Base-by-base conservation (phyloP, 768 basidiomycete species). In the Russula abietina region DNA sequence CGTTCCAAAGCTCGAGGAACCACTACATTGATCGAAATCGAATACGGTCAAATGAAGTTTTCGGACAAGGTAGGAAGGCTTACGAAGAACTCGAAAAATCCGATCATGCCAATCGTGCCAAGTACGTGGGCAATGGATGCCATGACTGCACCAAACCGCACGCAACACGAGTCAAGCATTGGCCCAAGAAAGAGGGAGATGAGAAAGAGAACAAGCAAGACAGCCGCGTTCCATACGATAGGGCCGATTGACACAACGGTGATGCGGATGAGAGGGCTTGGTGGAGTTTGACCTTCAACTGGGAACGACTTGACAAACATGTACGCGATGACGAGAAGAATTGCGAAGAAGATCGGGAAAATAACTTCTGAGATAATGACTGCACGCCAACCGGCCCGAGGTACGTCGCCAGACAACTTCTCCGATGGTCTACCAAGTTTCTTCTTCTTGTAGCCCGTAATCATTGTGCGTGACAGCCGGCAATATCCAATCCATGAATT, bases 401-500 rank as follows among this genome's bases (percentile, higher is more conserved):
- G 96, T 39, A 93, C 88, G 72, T 98, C 97, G 57, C 89, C 89
- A 6, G 95, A 95, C 30, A 98, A 81, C 75, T 97, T 98, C 75
- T 98, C 96, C 0, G 95, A 98, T 2, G 97, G 97, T 71, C 93
- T 89, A 24, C 97, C 97, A 7, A 99, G 85, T 68, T 86, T 85
- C 82, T 98, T 98, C 80, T 91, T 92, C 83, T 98, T 98, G 85
- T 94, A 99, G n/a, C 97, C 97, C 19, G 97, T 99, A 72, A 99
- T 96, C 84, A 93, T 89, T 19, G 97, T 99, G 56, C 97, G 82
- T n/a, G 93, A 93, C 51, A 99, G 79, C 57, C 97, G 91, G 73
- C 97, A 99, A 75, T 98, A 99, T 0, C 97, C 96, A 68, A 98
- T 96, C 97, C 97, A 99, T 5, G 96, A 97, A 74, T 98, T 99